These are phyloP conservation scores for Curvularia verruculosa DNA, from an alignment of 2,329 filamentous ascomycete species.

Conservation along the genomic window DNA sequence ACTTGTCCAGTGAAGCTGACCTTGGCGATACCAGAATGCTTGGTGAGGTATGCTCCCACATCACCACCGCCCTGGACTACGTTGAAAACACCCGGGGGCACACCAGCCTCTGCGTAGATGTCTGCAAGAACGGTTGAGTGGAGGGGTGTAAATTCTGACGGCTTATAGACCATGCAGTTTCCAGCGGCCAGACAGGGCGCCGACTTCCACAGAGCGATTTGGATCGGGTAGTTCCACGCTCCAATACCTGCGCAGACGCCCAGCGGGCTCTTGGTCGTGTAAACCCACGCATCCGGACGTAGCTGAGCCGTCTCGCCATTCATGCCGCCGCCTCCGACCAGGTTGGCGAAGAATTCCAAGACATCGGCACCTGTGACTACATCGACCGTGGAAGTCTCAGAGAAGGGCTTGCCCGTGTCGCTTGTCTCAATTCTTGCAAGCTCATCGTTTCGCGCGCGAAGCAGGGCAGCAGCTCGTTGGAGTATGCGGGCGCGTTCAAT, in stretches of 20 bases:
- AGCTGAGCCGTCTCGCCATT: slow-evolving; percentile 81
- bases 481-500: slow-evolving; percentile 77
- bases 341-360: slow-evolving; percentile 83
- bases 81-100: slow-evolving; percentile 85
- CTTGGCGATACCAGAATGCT: slow-evolving; percentile 76
- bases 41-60: slow-evolving; percentile 75
- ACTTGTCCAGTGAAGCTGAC: slow-evolving; percentile 92
- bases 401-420: slow-evolving; percentile 85
- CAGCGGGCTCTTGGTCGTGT: slow-evolving; percentile 79
- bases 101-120: slow-evolving; percentile 77
- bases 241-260: slow-evolving; percentile 87
- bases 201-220: slow-evolving; percentile 90
- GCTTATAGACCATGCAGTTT: slow-evolving; percentile 91
- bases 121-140: slow-evolving; percentile 77
- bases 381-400: slow-evolving; percentile 84
- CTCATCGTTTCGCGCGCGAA: slow-evolving; percentile 78
- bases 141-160: slow-evolving; percentile 85
- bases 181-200: slow-evolving; percentile 83
- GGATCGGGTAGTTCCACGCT: slow-evolving; percentile 91
- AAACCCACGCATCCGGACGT: slow-evolving; percentile 78
- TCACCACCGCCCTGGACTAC: slow-evolving; percentile 81
- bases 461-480: slow-evolving; percentile 73
- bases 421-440: slow-evolving; percentile 80
- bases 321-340: slow-evolving; percentile 76
- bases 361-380: slow-evolving; percentile 83